These are phyloP conservation scores for Macrolepiota albuminosa DNA, from an alignment of 768 basidiomycete genomes.

Conservation along the genomic window DNA sequence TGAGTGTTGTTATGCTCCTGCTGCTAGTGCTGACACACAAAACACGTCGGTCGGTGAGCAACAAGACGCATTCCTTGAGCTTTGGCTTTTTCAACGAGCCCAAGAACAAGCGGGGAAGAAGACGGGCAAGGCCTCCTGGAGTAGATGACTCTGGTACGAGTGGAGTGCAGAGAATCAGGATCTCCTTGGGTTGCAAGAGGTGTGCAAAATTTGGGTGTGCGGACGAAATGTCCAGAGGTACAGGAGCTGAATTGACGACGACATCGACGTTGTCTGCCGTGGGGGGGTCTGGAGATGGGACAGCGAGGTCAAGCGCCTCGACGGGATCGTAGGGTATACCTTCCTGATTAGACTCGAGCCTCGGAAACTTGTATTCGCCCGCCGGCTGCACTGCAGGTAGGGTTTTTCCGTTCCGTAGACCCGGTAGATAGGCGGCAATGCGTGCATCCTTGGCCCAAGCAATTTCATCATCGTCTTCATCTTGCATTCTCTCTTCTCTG, in stretches of 20 bases:
- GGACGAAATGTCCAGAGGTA: background rate
- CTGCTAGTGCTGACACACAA: conserved; percentile 7
- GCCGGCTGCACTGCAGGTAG: background rate
- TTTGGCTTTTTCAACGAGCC: conserved; percentile 14
- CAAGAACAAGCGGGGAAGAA: conserved; percentile 11
- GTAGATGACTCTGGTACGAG: conserved; percentile 7
- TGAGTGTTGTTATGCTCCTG: conserved; percentile 4
- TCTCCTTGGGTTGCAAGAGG: conserved; percentile 8
- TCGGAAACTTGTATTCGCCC: conserved; percentile 15
- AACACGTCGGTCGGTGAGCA: conserved; percentile 12
- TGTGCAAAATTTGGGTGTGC: background rate
- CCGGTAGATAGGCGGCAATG: conserved; percentile 12
- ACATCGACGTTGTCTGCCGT: conserved; percentile 2
- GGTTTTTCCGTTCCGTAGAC: conserved; percentile 6
- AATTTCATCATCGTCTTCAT: conserved; percentile 13
- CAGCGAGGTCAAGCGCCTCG: background rate
- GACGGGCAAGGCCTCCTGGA: conserved; percentile 3
- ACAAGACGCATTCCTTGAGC: conserved; percentile 9
- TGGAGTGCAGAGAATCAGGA: conserved; percentile 5
- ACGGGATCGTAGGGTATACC: conserved; percentile 11
- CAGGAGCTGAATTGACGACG: background rate
- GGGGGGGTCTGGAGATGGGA: background rate
- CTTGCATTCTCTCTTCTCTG: conserved; percentile 12
- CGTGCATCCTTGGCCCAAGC: conserved; percentile 11
- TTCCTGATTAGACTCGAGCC: background rate